Conservation (phyloP, 2,329 filamentous ascomycete genomes). For the Penicillium sp. region DNA sequence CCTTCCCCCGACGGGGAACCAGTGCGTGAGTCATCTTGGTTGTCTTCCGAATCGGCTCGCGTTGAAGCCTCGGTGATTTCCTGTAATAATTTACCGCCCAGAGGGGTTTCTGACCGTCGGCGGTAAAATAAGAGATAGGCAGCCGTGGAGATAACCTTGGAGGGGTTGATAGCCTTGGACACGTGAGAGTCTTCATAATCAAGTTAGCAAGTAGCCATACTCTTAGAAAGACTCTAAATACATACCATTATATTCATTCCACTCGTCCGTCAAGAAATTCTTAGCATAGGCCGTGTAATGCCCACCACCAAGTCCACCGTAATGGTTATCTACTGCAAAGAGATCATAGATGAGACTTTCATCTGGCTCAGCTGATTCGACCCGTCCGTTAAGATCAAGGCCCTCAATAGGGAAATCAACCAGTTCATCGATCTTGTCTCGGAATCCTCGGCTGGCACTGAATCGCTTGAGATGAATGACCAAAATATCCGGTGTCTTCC, state of each 20-base stretch:
- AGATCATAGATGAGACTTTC: conserved; percentile 87
- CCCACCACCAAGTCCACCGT: conserved; percentile 84
- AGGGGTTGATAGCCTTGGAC: conserved; percentile 56
- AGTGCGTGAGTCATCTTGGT: conserved; percentile 38
- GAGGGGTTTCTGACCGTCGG: conserved; percentile 68
- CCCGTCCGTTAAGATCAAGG: conserved; percentile 74
- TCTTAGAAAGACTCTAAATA: conserved; percentile 13
- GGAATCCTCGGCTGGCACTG: conserved; percentile 73
- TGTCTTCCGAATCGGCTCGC: conserved; percentile 46
- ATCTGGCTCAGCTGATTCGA: conserved; percentile 73
- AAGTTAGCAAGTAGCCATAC: conserved; percentile 37
- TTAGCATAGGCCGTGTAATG: conserved; percentile 95
- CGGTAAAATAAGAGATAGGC: conserved; percentile 97
- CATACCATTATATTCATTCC: conserved; percentile 97
- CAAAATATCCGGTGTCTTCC: conserved; percentile 93
- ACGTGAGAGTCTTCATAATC: conserved; percentile 66
- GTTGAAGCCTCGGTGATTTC: conserved; percentile 64
- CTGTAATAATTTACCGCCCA: conserved; percentile 74
- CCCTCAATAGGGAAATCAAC: conserved; percentile 90
- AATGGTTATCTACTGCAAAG: conserved; percentile 94
- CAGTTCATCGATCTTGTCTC: conserved; percentile 85
- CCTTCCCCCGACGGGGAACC: conserved; percentile 70
- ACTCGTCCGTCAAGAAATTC: conserved; percentile 82
- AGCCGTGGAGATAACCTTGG: conserved; percentile 65
- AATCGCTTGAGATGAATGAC: conserved; percentile 96